These are phyloP conservation scores for Zea luxurians DNA, from an alignment of 176 grass and related monocot genomes.

Conservation along the genomic window DNA sequence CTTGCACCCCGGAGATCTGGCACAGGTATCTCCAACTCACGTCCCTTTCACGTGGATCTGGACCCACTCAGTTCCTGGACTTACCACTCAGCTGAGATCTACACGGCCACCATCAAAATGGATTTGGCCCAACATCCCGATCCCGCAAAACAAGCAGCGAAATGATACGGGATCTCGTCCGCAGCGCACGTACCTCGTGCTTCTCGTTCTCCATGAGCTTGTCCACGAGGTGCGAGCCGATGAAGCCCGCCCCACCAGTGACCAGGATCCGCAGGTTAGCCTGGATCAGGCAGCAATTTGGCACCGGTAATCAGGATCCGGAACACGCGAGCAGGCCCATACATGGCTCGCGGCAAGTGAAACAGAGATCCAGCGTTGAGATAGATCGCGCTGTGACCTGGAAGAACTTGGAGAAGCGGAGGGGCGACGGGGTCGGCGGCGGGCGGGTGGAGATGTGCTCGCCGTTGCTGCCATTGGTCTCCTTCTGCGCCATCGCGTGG, in stretches of 20 bases:
- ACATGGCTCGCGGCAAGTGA: neutral
- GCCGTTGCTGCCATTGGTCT: conserved; percentile 64
- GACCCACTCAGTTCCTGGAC: neutral
- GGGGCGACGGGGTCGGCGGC: conserved; percentile 82
- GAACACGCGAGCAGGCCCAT: neutral
- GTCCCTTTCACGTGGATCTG: conserved; percentile 42
- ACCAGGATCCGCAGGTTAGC: conserved; percentile 94
- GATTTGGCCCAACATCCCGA: conserved; percentile 21
- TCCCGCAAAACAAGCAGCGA: conserved; percentile 16
- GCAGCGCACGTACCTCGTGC: conserved; percentile 67
- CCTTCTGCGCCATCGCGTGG: conserved; percentile 73
- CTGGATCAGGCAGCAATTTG: conserved; percentile 39
- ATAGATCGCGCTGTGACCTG: conserved; percentile 51
- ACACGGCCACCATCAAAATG: neutral
- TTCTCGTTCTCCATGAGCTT: conserved; percentile 99
- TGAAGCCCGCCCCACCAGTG: conserved; percentile 97
- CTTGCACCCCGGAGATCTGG: conserved; percentile 40
- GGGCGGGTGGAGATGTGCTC: conserved; percentile 69
- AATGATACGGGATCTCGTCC: conserved; percentile 20
- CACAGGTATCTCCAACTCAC: conserved; percentile 26
- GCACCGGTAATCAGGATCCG: conserved; percentile 22
- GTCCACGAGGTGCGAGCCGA: conserved; percentile 97
- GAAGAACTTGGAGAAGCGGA: conserved; percentile 99
- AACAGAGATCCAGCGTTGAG: conserved; percentile 26
- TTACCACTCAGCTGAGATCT: conserved; percentile 19